These are phyloP conservation scores for Dryadomyces quercivorus DNA, from an alignment of 2,329 filamentous ascomycete species.

Conservation along the genomic window DNA sequence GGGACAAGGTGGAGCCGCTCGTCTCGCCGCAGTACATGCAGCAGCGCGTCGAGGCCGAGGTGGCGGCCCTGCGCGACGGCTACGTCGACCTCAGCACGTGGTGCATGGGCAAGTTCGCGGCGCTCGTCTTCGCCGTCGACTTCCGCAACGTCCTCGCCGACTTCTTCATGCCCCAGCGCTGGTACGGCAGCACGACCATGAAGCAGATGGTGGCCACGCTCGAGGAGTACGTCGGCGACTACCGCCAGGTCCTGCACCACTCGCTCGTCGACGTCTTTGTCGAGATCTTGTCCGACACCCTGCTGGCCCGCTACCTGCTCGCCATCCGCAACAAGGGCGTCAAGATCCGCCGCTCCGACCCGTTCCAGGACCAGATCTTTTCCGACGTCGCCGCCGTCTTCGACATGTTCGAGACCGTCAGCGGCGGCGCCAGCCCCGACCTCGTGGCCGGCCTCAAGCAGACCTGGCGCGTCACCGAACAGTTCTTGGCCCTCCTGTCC, in stretches of 20 bases:
- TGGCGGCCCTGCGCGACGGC: conserved; percentile 68
- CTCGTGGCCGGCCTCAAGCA: conserved; percentile 67
- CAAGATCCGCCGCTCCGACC: conserved; percentile 76
- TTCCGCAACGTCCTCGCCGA: conserved; percentile 72
- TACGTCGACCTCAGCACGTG: conserved; percentile 93
- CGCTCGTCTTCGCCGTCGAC: conserved; percentile 81
- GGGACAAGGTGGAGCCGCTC: conserved; percentile 66
- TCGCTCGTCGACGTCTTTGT: conserved; percentile 83
- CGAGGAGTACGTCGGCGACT: conserved; percentile 87
- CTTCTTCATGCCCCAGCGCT: conserved; percentile 72
- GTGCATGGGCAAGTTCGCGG: conserved; percentile 78
- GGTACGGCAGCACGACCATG: conserved; percentile 77
- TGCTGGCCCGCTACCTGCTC: conserved; percentile 74
- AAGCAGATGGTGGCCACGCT: conserved; percentile 91
- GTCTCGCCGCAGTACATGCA: conserved; percentile 68
- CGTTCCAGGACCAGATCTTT: conserved; percentile 85
- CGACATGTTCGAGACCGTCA: conserved; percentile 64
- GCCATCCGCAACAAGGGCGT: conserved; percentile 80
- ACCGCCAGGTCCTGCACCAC: conserved; percentile 71
- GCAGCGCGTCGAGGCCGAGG: conserved; percentile 59
- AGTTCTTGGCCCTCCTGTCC: conserved; percentile 67
- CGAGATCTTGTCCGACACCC: conserved; percentile 84
- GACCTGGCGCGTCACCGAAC: conserved; percentile 85
- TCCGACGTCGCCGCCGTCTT: conserved; percentile 87
- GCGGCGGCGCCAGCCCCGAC: conserved; percentile 34